These are phyloP conservation scores for Hypoxylon fuscum DNA, from an alignment of 495 filamentous ascomycete genomes.

Conservation along the genomic window DNA sequence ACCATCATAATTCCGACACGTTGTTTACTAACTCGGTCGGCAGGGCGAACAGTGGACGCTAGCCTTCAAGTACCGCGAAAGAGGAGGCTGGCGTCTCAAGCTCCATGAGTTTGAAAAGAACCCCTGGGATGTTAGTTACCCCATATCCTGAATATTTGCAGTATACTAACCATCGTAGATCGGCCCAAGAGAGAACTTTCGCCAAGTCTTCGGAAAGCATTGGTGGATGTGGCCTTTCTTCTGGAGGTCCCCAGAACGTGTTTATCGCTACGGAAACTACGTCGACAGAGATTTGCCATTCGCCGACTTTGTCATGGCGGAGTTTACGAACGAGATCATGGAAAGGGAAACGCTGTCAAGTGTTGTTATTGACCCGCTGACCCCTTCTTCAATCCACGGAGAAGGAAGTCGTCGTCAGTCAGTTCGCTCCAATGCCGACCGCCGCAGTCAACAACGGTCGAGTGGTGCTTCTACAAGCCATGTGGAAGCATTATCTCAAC, in stretches of 20 bases:
- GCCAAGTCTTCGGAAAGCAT: conserved; percentile 24
- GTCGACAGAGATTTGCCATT: conserved; percentile 16
- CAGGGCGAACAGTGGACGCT: not conserved
- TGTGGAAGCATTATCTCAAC: not conserved
- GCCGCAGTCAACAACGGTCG: not conserved
- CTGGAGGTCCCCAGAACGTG: conserved; percentile 9
- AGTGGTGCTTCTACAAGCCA: not conserved
- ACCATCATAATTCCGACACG: not conserved
- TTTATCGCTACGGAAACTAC: conserved; percentile 16
- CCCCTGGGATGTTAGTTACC: conserved; percentile 14
- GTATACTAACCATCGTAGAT: not conserved
- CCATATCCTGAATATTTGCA: not conserved
- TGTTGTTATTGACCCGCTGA: conserved; percentile 6
- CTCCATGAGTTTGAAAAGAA: conserved; percentile 11
- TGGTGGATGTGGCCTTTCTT: conserved; percentile 25
- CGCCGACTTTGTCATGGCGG: conserved; percentile 1
- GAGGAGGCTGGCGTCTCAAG: not conserved
- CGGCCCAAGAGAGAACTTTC: conserved; percentile 19
- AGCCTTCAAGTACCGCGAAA: conserved; percentile 10
- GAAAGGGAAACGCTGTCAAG: not conserved
- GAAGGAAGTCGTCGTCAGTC: conserved; percentile 7
- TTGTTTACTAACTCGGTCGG: not conserved
- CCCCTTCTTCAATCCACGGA: conserved; percentile 7
- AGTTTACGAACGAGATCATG: not conserved
- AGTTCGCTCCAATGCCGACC: conserved; percentile 1